Evolutionary conservation across 805 yeast species (phyloP).

Genomic region (Jamesozyma lodderae): DNA sequence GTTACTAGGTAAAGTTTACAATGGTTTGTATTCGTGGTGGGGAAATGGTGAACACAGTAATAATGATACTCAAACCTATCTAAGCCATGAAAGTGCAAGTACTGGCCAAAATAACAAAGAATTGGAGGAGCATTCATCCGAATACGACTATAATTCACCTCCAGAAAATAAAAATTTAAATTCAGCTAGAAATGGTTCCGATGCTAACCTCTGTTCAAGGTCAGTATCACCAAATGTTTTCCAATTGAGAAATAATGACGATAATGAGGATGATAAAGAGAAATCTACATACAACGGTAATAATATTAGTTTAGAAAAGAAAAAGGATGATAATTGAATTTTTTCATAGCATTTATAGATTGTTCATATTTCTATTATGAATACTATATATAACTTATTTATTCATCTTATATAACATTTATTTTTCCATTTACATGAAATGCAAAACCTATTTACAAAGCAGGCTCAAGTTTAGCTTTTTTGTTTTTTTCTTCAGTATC

Average conservation of each 20-base stretch:
- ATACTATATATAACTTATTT: too few relatives aligned
- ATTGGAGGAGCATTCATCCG: not conserved
- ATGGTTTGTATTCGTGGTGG: constrained; percentile 32
- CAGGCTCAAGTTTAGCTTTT: not conserved
- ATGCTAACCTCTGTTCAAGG: constrained; percentile 21
- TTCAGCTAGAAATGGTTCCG: constrained; percentile 8
- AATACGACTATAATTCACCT: not conserved
- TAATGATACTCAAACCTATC: not conserved
- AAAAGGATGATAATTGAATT: constrained; percentile 32
- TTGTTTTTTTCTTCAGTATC: not conserved
- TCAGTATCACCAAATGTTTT: constrained; percentile 28
- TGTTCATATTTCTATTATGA: too few relatives aligned
- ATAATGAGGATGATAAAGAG: constrained; percentile 27
- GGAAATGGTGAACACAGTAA: not conserved
- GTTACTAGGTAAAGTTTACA: constrained; percentile 27
- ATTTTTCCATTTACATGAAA: not conserved
- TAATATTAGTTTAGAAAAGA: constrained; percentile 38
- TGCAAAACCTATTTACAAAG: not conserved
- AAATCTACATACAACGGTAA: constrained; percentile 51
- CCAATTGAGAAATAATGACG: constrained; percentile 22
- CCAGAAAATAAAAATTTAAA: not conserved
- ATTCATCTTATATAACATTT: constrained; percentile 2
- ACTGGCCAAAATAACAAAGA: not conserved
- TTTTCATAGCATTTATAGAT: too few relatives aligned
- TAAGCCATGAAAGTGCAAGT: not conserved